phyloP scores from a whole-genome alignment of 345 rosid species.

The Melaleuca quinquenervia region DNA sequence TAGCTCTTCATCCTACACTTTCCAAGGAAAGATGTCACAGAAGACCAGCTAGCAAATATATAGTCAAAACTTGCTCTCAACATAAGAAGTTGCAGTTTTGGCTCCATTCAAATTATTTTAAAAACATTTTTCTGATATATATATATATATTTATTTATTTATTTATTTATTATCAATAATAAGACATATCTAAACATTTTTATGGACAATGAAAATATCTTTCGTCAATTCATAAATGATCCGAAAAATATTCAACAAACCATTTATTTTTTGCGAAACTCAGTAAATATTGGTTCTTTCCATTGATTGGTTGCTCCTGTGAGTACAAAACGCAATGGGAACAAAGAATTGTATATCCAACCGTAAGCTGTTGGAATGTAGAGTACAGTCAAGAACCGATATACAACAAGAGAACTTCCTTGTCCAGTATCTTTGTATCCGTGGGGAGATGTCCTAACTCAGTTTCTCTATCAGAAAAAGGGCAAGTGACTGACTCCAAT shows the following conservation, averaged over 20 bases:
- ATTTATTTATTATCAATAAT: too few species aligned
- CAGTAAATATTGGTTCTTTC: not conserved
- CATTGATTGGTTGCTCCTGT: not conserved
- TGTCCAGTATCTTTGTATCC: not conserved
- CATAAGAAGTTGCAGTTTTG: too few species aligned
- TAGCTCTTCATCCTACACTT: too few species aligned
- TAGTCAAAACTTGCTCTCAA: not conserved
- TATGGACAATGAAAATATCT: rapidly evolving
- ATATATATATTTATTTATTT: too few species aligned
- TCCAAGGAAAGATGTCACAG: not conserved
- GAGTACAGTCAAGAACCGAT: not conserved
- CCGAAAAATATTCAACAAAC: not conserved
- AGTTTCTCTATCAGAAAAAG: not conserved
- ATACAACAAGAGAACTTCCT: not conserved
- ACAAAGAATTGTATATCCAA: not conserved
- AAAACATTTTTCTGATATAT: not conserved
- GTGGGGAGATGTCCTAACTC: not conserved
- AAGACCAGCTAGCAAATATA: not conserved
- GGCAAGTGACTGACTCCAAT: not conserved
- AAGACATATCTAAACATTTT: not conserved
- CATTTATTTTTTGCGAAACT: rapidly evolving
- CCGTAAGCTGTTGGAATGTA: not conserved
- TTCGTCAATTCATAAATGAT: not conserved
- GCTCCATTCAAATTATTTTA: rapidly evolving
- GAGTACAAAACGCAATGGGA: not conserved